phyloP scores from a whole-genome alignment of 352 stramenopile genomes.

The Phytophthora macrochlamydospora region DNA sequence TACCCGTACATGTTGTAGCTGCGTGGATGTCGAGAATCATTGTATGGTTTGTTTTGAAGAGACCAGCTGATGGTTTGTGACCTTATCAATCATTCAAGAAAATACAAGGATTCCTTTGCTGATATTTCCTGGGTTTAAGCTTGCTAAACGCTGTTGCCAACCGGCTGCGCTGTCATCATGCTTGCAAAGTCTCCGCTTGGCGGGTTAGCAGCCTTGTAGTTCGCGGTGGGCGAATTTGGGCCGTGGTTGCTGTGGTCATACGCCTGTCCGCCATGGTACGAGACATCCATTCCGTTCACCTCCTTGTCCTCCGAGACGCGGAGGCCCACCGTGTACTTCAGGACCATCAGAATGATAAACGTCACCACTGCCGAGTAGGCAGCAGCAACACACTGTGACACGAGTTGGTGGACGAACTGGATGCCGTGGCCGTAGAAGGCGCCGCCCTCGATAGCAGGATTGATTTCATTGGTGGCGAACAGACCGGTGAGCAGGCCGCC shows the following conservation, averaged over 20 bases:
- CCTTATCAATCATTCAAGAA: no score
- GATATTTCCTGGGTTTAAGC: constrained; percentile 1
- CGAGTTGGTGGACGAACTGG: background rate
- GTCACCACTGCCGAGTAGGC: constrained; percentile 70
- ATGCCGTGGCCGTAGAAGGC: no score
- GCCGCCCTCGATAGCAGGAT: no score
- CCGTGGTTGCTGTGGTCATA: constrained; percentile 51
- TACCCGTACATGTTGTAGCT: no score
- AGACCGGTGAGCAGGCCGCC: no score
- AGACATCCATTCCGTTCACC: constrained; percentile 73
- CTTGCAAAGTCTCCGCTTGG: constrained; percentile 21
- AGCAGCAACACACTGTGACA: constrained; percentile 56
- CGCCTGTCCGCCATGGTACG: constrained; percentile 62
- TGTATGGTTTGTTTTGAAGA: background rate
- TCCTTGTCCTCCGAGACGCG: constrained; percentile 78
- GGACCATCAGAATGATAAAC: constrained; percentile 67
- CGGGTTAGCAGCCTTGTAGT: constrained; percentile 19
- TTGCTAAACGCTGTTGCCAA: constrained; percentile 5
- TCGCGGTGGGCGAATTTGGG: constrained; percentile 2
- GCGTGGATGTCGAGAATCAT: no score
- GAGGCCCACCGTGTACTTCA: constrained; percentile 73
- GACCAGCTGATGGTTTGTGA: no score
- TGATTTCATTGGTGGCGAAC: no score
- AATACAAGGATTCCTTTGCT: no score
- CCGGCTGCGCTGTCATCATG: constrained; percentile 18